Evolutionary conservation across 2,329 filamentous ascomycete species (phyloP).

Genomic region (Fusarium bulbicola): DNA sequence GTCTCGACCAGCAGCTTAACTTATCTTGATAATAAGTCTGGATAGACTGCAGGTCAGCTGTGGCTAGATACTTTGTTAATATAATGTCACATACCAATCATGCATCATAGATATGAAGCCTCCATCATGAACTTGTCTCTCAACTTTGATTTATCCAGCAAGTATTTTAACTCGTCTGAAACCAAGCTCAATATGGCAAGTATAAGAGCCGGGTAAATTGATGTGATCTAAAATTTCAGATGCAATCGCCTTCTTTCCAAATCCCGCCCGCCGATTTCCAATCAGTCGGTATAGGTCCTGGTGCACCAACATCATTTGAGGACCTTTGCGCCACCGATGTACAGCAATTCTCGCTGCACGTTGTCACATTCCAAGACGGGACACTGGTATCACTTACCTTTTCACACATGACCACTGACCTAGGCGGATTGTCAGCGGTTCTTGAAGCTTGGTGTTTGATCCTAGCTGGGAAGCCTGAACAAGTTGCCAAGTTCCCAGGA

Average conservation of each 20-base stretch:
- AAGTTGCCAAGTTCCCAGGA: background rate
- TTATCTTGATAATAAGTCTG: too few species aligned
- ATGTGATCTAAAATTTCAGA: background rate
- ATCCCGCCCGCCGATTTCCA: background rate
- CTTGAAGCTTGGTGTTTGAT: background rate
- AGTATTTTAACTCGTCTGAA: too few species aligned
- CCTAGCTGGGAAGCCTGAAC: background rate
- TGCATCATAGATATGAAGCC: too few species aligned
- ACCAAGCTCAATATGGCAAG: too few species aligned
- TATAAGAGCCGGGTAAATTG: too few species aligned
- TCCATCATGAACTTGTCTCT: too few species aligned
- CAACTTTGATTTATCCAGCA: too few species aligned
- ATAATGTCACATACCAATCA: too few species aligned
- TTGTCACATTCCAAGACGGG: background rate
- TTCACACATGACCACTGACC: background rate
- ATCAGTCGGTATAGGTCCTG: background rate
- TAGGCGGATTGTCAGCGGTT: background rate
- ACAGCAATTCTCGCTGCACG: background rate
- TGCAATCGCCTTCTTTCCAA: background rate
- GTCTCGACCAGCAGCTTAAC: too few species aligned
- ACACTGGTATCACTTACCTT: background rate
- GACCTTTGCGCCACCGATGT: background rate
- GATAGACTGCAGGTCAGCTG: too few species aligned
- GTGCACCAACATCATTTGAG: background rate
- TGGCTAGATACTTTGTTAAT: too few species aligned